Conservation (phyloP, 768 basidiomycete genomes). For the Rubroboletus satanas region DNA sequence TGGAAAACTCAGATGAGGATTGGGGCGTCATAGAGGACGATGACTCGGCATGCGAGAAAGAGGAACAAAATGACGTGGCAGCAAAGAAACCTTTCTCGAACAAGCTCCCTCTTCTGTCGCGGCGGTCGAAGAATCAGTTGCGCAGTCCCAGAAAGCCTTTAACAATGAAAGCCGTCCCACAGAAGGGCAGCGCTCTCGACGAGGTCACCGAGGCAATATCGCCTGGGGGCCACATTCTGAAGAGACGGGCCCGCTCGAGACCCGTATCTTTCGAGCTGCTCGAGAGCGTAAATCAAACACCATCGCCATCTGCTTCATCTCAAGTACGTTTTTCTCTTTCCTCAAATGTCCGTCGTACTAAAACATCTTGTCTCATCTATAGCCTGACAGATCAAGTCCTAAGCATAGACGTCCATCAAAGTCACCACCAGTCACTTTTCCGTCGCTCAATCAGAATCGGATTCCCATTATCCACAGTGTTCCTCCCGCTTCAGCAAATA, state of each 20-base stretch:
- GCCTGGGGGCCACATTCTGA: constrained; percentile 71
- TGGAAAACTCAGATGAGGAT: constrained; percentile 44
- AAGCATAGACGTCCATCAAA: constrained; percentile 8
- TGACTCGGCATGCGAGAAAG: constrained; percentile 53
- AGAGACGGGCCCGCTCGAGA: constrained; percentile 69
- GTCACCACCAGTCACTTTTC: constrained; percentile 29
- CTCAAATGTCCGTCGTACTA: background rate
- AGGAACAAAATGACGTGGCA: constrained; percentile 35
- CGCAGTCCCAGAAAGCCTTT: constrained; percentile 29
- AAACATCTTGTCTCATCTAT: background rate
- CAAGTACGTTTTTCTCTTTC: constrained; percentile 10
- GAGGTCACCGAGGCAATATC: constrained; percentile 70
- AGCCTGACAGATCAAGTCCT: constrained; percentile 19
- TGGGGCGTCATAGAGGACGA: constrained; percentile 39
- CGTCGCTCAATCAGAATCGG: constrained; percentile 40
- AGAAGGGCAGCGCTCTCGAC: constrained; percentile 43
- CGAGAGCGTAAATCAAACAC: constrained; percentile 44
- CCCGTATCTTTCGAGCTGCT: constrained; percentile 67
- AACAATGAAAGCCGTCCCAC: constrained; percentile 23
- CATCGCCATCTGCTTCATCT: constrained; percentile 39
- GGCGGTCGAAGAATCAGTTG: constrained; percentile 28
- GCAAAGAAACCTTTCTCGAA: constrained; percentile 34
- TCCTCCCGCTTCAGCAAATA: constrained; percentile 46
- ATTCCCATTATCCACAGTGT: constrained; percentile 31
- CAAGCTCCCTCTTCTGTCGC: constrained; percentile 20